These are phyloP conservation scores for Suillus plorans DNA, from an alignment of 768 basidiomycete genomes.

Conservation along the genomic window DNA sequence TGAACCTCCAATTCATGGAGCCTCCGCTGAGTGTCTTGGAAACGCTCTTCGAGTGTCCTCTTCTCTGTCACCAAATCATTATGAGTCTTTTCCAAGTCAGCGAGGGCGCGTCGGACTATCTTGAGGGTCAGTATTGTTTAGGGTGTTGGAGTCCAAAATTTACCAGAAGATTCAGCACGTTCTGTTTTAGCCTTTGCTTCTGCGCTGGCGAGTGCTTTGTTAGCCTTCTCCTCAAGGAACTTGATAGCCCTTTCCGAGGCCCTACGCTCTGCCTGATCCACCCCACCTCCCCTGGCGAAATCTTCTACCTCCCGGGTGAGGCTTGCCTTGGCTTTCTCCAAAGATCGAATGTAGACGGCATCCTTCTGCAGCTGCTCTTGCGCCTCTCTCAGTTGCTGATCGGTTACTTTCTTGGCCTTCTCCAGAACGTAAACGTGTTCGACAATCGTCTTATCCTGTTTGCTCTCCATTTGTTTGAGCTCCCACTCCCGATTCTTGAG, in stretches of 20 bases:
- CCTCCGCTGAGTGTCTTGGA: slow-evolving; percentile 51
- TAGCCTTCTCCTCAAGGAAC: slow-evolving; percentile 59
- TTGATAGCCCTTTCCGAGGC: slow-evolving; percentile 67
- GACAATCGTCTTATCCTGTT: slow-evolving; percentile 96
- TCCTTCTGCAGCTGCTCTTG: slow-evolving; percentile 76
- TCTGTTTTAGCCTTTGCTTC: slow-evolving; percentile 71
- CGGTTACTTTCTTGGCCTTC: slow-evolving; percentile 92
- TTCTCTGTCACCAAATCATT: slow-evolving; percentile 51
- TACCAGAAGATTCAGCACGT: slow-evolving; percentile 64
- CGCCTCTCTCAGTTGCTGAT: slow-evolving; percentile 83
- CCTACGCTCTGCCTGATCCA: slow-evolving; percentile 62
- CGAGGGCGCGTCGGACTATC: slow-evolving; percentile 58
- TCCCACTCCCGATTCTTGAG: slow-evolving; percentile 84
- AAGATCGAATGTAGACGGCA: slow-evolving; percentile 74
- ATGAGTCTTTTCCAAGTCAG: slow-evolving; percentile 60
- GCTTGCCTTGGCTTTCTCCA: slow-evolving; percentile 78
- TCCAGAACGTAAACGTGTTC: slow-evolving; percentile 97
- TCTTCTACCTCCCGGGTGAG: slow-evolving; percentile 84
- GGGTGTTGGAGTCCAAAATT: slow-evolving; percentile 7
- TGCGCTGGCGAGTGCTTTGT: slow-evolving; percentile 54
- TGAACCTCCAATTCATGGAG: slow-evolving; percentile 60
- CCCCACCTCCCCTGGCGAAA: slow-evolving; percentile 68
- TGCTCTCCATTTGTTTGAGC: slow-evolving; percentile 79
- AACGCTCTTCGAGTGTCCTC: slow-evolving; percentile 48
- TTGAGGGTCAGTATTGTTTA: slow-evolving; percentile 11